Conservation (phyloP, 2,329 filamentous ascomycete species). For the Coniella lustricola region DNA sequence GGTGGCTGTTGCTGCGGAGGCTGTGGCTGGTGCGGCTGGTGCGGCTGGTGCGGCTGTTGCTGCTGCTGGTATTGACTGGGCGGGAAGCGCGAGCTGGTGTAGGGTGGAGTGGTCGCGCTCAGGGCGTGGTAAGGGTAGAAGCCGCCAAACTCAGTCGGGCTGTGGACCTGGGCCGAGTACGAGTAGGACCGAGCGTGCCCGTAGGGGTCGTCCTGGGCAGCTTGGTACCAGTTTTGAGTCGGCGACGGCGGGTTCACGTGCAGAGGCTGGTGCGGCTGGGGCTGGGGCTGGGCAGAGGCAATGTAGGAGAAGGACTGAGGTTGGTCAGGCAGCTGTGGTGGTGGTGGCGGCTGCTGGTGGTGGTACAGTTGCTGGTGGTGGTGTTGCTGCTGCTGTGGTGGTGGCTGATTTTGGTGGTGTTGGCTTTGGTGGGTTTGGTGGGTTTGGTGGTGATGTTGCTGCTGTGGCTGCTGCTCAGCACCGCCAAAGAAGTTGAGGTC, state of each 20-base stretch:
- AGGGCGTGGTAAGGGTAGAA: constrained; percentile 13
- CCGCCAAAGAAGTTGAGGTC: constrained; percentile 32
- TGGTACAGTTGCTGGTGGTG: neutral
- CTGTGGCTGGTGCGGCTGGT: neutral
- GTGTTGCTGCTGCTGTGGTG: neutral
- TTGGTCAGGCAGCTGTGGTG: constrained; percentile 14
- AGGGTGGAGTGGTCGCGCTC: constrained; percentile 7
- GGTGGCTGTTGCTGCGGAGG: too few relatives aligned
- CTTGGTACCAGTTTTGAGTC: constrained; percentile 12
- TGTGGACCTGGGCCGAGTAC: constrained; percentile 13
- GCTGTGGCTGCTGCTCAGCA: constrained; percentile 18
- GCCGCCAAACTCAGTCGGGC: constrained; percentile 8
- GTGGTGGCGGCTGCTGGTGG: neutral
- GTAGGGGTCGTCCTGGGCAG: constrained; percentile 9
- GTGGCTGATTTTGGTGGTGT: constrained; percentile 17
- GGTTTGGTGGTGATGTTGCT: constrained; percentile 1
- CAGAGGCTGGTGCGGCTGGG: constrained; percentile 1
- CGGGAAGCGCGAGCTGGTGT: constrained; percentile 11
- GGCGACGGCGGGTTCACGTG: constrained; percentile 9
- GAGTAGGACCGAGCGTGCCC: constrained; percentile 13
- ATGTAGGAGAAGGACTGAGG: constrained; percentile 19
- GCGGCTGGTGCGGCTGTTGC: neutral
- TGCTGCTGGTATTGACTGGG: constrained; percentile 10
- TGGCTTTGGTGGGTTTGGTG: neutral
- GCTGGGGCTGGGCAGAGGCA: constrained; percentile 16